phyloP scores from a whole-genome alignment of 805 yeast genomes.

The Hanseniaspora pseudoguilliermondii region DNA sequence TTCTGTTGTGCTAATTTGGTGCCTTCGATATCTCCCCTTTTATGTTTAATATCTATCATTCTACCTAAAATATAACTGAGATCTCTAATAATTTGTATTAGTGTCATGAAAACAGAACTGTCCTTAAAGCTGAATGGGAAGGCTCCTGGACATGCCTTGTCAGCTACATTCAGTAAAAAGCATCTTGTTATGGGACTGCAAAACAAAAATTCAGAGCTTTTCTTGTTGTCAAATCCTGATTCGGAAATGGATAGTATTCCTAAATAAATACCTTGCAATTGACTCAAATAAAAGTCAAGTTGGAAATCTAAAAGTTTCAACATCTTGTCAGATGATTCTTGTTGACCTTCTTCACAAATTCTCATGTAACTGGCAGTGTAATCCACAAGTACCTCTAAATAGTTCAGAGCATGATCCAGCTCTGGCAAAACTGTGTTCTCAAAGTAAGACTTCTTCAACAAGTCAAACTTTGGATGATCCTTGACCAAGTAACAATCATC shows the following conservation, averaged over 20 bases:
- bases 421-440: constrained; percentile 12
- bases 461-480: neutral
- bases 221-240: constrained; percentile 4
- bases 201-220: neutral
- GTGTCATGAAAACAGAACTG: neutral
- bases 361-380: neutral
- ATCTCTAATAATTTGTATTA: neutral
- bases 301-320: neutral
- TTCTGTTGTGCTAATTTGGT: neutral
- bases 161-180: constrained; percentile 6
- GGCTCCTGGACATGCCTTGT: constrained; percentile 3
- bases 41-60: neutral
- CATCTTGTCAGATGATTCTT: neutral
- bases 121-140: constrained; percentile 7
- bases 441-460: neutral
- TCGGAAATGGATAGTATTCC: constrained; percentile 1
- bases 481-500: constrained; percentile 3
- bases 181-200: constrained; percentile 6
- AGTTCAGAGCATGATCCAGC: constrained; percentile 4
- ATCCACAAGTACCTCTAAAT: constrained; percentile 3
- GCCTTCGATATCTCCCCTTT: neutral
- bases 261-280: constrained; percentile 8
- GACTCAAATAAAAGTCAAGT: constrained; percentile 5
- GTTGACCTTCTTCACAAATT: neutral
- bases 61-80: neutral